These are phyloP conservation scores for Papilionanthe hybrid DNA, from an alignment of 116 monocot genomes.

Conservation along the genomic window DNA sequence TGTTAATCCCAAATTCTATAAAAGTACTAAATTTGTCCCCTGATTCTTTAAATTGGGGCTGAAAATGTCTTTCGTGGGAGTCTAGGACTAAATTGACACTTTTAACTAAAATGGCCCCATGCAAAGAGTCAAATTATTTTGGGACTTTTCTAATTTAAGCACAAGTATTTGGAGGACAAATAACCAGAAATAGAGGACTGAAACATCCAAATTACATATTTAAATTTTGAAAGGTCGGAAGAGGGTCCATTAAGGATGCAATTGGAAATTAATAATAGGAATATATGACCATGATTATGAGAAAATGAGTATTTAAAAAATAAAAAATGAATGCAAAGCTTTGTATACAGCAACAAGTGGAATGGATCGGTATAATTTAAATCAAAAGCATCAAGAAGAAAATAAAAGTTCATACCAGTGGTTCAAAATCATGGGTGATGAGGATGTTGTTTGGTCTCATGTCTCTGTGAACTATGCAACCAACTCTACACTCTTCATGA, in stretches of 20 bases:
- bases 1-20: too few species aligned
- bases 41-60: too few species aligned
- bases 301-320: background rate
- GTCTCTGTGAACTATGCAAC: slow-evolving; percentile 85
- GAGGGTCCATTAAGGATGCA: background rate
- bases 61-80: too few species aligned
- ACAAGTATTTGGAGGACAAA: background rate
- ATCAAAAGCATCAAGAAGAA: background rate
- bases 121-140: too few species aligned
- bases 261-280: background rate
- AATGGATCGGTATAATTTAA: background rate
- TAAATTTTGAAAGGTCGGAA: background rate
- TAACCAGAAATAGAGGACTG: background rate
- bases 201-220: background rate
- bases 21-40: too few species aligned
- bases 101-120: too few species aligned
- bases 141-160: background rate
- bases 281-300: background rate
- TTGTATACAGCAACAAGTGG: background rate
- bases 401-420: slow-evolving; percentile 48
- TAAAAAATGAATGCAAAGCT: background rate
- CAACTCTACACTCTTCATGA: slow-evolving; percentile 90
- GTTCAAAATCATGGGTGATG: slow-evolving; percentile 86
- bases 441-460: slow-evolving; percentile 95
- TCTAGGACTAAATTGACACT: too few species aligned